phyloP scores from a whole-genome alignment of 1,284 basidiomycete genomes.

The Heterobasidion irregulare region DNA sequence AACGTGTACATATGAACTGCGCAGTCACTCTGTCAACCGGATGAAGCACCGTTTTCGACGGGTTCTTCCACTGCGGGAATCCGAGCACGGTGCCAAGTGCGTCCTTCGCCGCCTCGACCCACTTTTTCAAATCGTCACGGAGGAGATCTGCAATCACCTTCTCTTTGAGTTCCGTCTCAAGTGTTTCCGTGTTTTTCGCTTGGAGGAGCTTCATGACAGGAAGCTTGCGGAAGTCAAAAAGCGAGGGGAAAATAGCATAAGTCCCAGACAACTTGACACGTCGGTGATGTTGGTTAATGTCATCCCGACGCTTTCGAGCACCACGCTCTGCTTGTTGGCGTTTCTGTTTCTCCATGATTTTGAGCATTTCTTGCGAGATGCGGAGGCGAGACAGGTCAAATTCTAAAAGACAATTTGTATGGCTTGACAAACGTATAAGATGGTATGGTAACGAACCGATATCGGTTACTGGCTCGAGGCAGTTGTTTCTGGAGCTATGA shows the following conservation, averaged over 20 bases:
- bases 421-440: neutral
- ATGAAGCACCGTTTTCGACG: constrained; percentile 36
- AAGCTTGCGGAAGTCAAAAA: constrained; percentile 34
- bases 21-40: constrained; percentile 51
- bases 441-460: constrained; percentile 20
- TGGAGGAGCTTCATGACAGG: constrained; percentile 31
- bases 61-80: constrained; percentile 36
- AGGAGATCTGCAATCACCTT: constrained; percentile 6
- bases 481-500: constrained; percentile 21
- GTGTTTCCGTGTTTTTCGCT: constrained; percentile 4
- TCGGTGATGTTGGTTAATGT: constrained; percentile 25
- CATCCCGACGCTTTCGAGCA: constrained; percentile 14
- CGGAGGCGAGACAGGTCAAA: constrained; percentile 12
- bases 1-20: constrained; percentile 47
- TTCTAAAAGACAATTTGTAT: constrained; percentile 16
- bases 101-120: constrained; percentile 34
- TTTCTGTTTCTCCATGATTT: constrained; percentile 15
- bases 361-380: constrained; percentile 26
- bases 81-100: constrained; percentile 40
- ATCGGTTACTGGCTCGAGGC: constrained; percentile 19
- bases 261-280: constrained; percentile 18
- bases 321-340: constrained; percentile 18
- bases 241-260: constrained; percentile 26
- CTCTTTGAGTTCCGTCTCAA: constrained; percentile 6
- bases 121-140: constrained; percentile 33